Base-by-base conservation (phyloP, 306 rosid species). In the Luffa aegyptiaca region DNA sequence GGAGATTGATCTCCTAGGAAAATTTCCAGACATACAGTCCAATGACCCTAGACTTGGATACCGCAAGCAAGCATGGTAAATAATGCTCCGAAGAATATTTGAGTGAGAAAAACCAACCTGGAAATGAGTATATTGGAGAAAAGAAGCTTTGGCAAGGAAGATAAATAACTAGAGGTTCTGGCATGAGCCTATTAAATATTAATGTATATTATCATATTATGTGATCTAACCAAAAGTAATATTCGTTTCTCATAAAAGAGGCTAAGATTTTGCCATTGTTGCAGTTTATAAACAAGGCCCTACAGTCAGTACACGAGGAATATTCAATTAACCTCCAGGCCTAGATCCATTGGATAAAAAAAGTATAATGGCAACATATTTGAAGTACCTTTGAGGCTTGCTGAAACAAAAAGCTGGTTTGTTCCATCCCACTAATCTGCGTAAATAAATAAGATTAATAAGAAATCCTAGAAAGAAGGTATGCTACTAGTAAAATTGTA, bases 361-460 rank as follows among this genome's bases (percentile, higher is more conserved):
- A 42, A 46, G n/a, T 65, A 55, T 69, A 59, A 84, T 56, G 84
- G 42, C 59, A 57, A 70, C 68, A 56, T 59, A 73, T 52, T 59
- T 52, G 64, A 80, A 73, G 58, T 85, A 94, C 98, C 97, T 94
- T 94, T 36, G 98, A 92, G 65, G 98, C 95, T 85, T 94, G 98
- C 88, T 94, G 98, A 87, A 94, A 94, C 51, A 94, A 91, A 88
- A 94, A 92, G 84, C 98, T 94, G 79, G 98, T 94, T 84, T 94
- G 98, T 75, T 94, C 98, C 97, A 92, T 94, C 64, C 98, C 98
- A 66, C 98, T 94, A 83, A 94, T 91, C 98, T 94, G 92, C 81
- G 80, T 45, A 87, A 48, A 56, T 35, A 71, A 81, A 37, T 80
- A 82, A 78, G 64, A 75, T 62, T 4, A 82, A 75, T 33, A 74